A percentile compares a stretch with the other conserved stretches of the same genome.
Evolutionary conservation across 2,329 filamentous ascomycete genomes (phyloP).

Genomic region (Dactylellina haptotyla): DNA sequence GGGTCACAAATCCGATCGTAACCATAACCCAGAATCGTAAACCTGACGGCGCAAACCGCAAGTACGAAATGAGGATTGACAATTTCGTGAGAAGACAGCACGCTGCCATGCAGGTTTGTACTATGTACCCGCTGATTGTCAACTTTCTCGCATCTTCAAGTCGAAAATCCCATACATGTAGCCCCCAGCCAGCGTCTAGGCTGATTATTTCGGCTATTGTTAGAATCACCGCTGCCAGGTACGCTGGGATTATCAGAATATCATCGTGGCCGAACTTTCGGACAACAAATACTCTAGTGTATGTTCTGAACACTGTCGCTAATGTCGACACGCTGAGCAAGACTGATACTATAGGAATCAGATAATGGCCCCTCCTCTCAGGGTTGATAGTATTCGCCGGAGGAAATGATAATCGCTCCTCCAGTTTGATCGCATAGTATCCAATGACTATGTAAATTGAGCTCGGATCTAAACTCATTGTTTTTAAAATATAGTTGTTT

Average conservation of each 20-base stretch:
- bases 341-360: constrained; percentile 18
- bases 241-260: constrained; percentile 31
- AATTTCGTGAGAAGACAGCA: constrained; percentile 34
- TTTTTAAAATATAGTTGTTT: not conserved
- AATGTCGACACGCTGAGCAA: constrained; percentile 22
- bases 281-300: constrained; percentile 34
- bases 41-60: constrained; percentile 31
- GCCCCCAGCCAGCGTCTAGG: constrained; percentile 27
- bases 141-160: constrained; percentile 23
- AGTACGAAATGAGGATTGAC: constrained; percentile 31
- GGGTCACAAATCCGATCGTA: constrained; percentile 22
- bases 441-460: constrained; percentile 24
- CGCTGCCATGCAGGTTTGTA: constrained; percentile 13
- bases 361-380: constrained; percentile 23
- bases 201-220: constrained; percentile 31
- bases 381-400: constrained; percentile 37
- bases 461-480: constrained; percentile 4
- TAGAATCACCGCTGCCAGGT: constrained; percentile 18
- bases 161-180: constrained; percentile 31
- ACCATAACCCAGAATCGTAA: constrained; percentile 31
- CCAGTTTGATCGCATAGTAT: constrained; percentile 28
- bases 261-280: constrained; percentile 33
- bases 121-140: constrained; percentile 26
- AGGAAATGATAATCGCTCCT: constrained; percentile 25
- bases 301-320: constrained; percentile 26